Base-by-base conservation (phyloP, 2,329 filamentous ascomycete species). In the Calonectria honghensis region DNA sequence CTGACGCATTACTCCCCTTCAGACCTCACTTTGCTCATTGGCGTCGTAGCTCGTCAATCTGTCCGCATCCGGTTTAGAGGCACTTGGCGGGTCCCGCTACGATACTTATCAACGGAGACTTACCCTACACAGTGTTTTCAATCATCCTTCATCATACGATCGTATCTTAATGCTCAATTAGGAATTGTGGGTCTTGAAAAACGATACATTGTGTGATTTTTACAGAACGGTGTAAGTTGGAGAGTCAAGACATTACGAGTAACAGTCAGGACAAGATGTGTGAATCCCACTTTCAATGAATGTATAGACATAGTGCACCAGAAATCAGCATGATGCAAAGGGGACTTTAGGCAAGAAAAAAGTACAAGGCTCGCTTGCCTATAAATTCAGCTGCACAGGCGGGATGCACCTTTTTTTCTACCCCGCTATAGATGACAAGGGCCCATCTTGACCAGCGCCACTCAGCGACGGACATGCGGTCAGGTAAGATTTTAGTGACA, bases 401-500 rank as follows among this genome's bases (percentile, higher is more conserved):
- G 2, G 20, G 31, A 24, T 59, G 31, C 1, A 18, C 18, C 11
- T 31, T 31, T 20, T 31, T 31, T 2, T n/a, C 29, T 11, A n/a
- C 51, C 29, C 29, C 29, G 6, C 16, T 20, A 5, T 10, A 2
- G 24, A 5, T 4, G 7, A 35, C 14, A 14, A n/a, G 16, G 7
- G 11, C 20, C 20, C 20, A 18, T 37, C 1, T n/a, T 37, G 31
- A 59, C 37, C 32, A 18, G 52, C 31, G 18, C 31, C 20, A 24
- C 18, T 59, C 14, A 37, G 31, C 52, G 4, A n/a, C 32, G 14
- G 20, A 29, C 52, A 5, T 10, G 41, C 20, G 41, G 3, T 18
- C n/a, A 11, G 32, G n/a, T 61, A n/a, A 61, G 54, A 35, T 39
- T 61, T 61, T 37, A 61, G 54, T 13, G 35, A 39, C 5, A 61